Evolutionary conservation across 2,329 filamentous ascomycete genomes (phyloP), one percentile per base, ranked within the genome.

Genomic region (Ascochyta lentis): DNA sequence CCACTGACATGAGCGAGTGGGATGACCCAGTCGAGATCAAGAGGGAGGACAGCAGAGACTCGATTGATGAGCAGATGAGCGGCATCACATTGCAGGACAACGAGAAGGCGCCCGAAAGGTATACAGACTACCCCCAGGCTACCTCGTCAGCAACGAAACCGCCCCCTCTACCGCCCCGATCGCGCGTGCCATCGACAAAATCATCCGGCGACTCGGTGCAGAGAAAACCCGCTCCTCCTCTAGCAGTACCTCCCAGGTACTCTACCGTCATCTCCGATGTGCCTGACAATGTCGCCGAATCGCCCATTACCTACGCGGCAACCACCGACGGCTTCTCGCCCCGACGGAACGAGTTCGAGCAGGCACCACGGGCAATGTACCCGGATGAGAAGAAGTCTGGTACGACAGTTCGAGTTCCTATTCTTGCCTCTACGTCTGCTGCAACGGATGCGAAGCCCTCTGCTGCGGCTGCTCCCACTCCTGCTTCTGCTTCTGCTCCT

Each of bases 21-120:
- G 80, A 83, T 44, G 80, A 83, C 62, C 79, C 80, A 3, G 64
- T 80, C 1, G 75, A 79, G 45, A 59, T 61, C 35, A 68, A 56
- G 40, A 64, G 53, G 22, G 62, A 64, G 13, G 66, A 72, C 13
- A 63, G 64, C 34, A 60, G 60, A 35, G 61, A 54, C 13, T 67
- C 63, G 6, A 54, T 67, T 41, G 72, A 76, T 23, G 75, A 78
- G 48, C 78, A 77, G 54, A 67, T 65, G 44, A 67, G 76, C 37
- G 75, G 77, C 33, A 81, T 81, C 35, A 69, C 76, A 6, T 67
- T 81, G 38, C 67, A 77, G 48, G 79, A 80, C 47, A 76, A 76
- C 41, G 78, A 80, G 29, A 67, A 65, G 34, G 29, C 54, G 4
- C 54, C 57, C 27, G 59, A 49, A 42, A 52, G 38, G 34, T 62